Evolutionary conservation across 1,139 yeast species (phyloP).

Genomic region (Hyphopichia pseudoburtonii): DNA sequence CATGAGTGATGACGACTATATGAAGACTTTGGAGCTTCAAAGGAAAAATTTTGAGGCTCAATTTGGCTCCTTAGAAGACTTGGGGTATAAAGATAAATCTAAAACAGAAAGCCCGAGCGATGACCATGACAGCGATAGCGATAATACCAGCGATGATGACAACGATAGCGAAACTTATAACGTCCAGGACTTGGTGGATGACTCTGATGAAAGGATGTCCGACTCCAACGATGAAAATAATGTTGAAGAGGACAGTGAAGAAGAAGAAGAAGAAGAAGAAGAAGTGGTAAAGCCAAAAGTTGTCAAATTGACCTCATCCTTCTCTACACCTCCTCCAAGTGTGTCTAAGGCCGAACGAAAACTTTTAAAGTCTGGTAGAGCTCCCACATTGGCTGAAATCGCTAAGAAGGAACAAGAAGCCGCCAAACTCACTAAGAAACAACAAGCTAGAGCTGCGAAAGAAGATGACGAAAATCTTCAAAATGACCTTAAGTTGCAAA

Average conservation of each 20-base stretch:
- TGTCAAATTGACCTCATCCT: slow-evolving; percentile 28
- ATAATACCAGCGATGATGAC: slow-evolving; percentile 9
- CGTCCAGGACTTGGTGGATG: too few relatives aligned
- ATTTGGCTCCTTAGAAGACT: slow-evolving; percentile 59
- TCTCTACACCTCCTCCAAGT: slow-evolving; percentile 16
- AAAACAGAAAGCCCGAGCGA: slow-evolving; percentile 16
- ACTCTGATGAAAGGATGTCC: slow-evolving; percentile 9
- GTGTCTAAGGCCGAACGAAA: slow-evolving; percentile 32
- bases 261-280: slow-evolving; percentile 23
- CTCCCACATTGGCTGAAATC: slow-evolving; percentile 40
- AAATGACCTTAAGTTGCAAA: slow-evolving; percentile 80
- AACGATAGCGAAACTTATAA: slow-evolving; percentile 9
- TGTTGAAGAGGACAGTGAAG: slow-evolving; percentile 12
- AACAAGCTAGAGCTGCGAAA: slow-evolving; percentile 23
- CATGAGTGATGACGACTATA: slow-evolving; percentile 39
- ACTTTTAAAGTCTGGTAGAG: slow-evolving; percentile 39
- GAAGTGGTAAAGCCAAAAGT: slow-evolving; percentile 34
- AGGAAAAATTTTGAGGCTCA: slow-evolving; percentile 66
- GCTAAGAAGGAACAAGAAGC: slow-evolving; percentile 23
- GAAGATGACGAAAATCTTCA: slow-evolving; percentile 58
- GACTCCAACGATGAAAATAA: slow-evolving; percentile 13
- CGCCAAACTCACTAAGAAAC: slow-evolving; percentile 27
- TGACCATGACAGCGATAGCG: slow-evolving; percentile 7
- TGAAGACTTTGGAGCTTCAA: slow-evolving; percentile 53
- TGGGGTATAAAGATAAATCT: slow-evolving; percentile 61